Base-by-base conservation (phyloP, 2,329 filamentous ascomycete genomes). In the Neonectria sp. region DNA sequence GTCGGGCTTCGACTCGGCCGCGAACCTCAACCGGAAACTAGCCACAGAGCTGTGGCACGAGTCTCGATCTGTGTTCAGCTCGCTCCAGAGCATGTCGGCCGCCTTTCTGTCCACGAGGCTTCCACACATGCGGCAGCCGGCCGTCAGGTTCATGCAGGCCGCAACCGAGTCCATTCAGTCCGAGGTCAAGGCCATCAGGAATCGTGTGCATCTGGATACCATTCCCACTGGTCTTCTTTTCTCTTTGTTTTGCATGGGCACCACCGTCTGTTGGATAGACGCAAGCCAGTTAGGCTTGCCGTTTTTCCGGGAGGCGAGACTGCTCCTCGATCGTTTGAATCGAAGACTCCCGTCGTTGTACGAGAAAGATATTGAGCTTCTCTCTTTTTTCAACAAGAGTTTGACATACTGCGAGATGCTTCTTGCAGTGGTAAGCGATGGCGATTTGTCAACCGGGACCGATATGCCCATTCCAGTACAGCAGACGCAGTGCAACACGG, bases 341-440 rank as follows among this genome's bases (percentile, higher is more conserved):
- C 57, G 72, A 6, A 72, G 75, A 0, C 51, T 71, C 1, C 40
- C 60, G 6, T 43, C 48, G 0, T 67, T 68, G 2, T 70, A 70
- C 1, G 60, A 63, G 1, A 69, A 74, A 11, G 71, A 82, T 6
- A 40, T 71, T 2, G 74, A 81, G 25, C 70, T 80, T 1, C 46
- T 83, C 4, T 72, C 73, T 0, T 83, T 79, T 52, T 83, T 83
- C 63, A 79, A 80, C 31, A 78, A 80, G 45, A 82, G 81, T 21
- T 35, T 82, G 13, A 72, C 79, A 0, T 83, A 83, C 60, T 82
- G 81, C 70, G 82, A 83, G 60, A 83, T 83, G 81, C 73, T 83
- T 3, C 77, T 82, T 0, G 77, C 80, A 1, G 78, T 82, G 0
- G 80, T 83, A 0, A 75, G 75, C 7, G 79, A 81, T 55, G 75